Evolutionary conservation across 2,329 filamentous ascomycete species (phyloP), one percentile per base, ranked within the genome.

Genomic region (Talaromyces sp.): DNA sequence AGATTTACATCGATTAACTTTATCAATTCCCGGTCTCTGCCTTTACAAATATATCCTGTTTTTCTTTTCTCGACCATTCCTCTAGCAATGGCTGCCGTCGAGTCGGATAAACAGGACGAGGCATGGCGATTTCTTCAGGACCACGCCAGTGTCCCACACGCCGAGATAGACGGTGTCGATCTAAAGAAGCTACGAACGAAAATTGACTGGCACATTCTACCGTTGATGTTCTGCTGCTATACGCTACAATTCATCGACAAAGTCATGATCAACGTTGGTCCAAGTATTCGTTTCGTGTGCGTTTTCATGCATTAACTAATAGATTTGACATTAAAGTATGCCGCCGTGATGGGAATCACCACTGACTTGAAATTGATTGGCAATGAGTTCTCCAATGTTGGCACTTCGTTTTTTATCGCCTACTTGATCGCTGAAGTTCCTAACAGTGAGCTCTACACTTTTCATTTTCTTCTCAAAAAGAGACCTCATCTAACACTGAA

Each of bases 211-310:
- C 81, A 78, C 56, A 84, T 88, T 59, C 77, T 88, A 36, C 85
- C 85, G 0, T 76, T 87, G 59, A 86, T 87, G 83, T 87, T 87
- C 63, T 72, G 79, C 52, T 84, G 81, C 68, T 88, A 88, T 68
- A 82, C 82, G n/a, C 79, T 87, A 74, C 85, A 87, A 67, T 87
- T 87, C 66, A 76, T 87, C 52, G 86, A 88, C 76, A 88, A 88
- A 73, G 83, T 87, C 63, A 80, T 85, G 31, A 79, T 87, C 52
- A 88, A 88, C 67, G 84, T 86, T 40, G 50, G 61, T 63, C 42
- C 3, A 52, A 50, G 1, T 50, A 3, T 27, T 50, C 16, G 12
- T 3, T 5, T 5, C 44, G n/a, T 50, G 23, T 27, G 23, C 10
- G 2, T 31, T 4, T 55, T 55, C 28, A 18, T 18, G 1, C 4